A percentile compares a stretch with the other conserved stretches of the same genome.
Evolutionary conservation across 1,284 basidiomycete species (phyloP).

Genomic region (Rhodofomes roseus): DNA sequence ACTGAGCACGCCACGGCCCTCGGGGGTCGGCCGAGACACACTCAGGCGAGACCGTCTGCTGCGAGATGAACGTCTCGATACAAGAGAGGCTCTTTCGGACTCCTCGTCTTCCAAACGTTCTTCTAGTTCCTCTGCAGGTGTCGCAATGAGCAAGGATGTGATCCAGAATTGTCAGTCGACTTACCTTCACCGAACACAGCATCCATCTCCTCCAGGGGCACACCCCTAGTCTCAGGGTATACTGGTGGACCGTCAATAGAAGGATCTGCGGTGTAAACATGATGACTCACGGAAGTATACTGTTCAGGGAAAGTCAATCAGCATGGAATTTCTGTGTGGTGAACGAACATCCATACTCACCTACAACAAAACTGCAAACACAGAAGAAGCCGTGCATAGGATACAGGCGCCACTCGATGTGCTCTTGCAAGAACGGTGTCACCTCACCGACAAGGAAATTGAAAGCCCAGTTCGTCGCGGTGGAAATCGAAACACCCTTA

Average conservation of each 20-base stretch:
- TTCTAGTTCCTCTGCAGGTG: constrained; percentile 51
- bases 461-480: constrained; percentile 83
- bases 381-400: constrained; percentile 97
- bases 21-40: constrained; percentile 17
- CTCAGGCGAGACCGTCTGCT: constrained; percentile 33
- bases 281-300: constrained; percentile 69
- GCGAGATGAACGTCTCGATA: constrained; percentile 37
- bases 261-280: constrained; percentile 6
- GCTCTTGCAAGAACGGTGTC: constrained; percentile 87
- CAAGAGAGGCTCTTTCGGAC: constrained; percentile 63
- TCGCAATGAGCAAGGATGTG: constrained; percentile 13
- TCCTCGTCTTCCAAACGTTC: constrained; percentile 65
- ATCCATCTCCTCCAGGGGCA: constrained; percentile 82
- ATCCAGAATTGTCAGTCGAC: constrained; percentile 5
- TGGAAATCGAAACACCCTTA: constrained; percentile 92
- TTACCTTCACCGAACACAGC: constrained; percentile 78
- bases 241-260: constrained; percentile 39
- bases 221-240: constrained; percentile 80
- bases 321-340: too few relatives aligned
- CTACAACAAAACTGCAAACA: constrained; percentile 80
- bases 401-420: constrained; percentile 91
- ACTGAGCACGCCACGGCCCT: constrained; percentile 41
- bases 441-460: constrained; percentile 89
- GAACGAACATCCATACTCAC: constrained; percentile 31
- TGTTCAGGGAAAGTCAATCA: constrained; percentile 19